Base-by-base conservation (phyloP, 1,284 basidiomycete species). In the Xerocomus amazonicus region DNA sequence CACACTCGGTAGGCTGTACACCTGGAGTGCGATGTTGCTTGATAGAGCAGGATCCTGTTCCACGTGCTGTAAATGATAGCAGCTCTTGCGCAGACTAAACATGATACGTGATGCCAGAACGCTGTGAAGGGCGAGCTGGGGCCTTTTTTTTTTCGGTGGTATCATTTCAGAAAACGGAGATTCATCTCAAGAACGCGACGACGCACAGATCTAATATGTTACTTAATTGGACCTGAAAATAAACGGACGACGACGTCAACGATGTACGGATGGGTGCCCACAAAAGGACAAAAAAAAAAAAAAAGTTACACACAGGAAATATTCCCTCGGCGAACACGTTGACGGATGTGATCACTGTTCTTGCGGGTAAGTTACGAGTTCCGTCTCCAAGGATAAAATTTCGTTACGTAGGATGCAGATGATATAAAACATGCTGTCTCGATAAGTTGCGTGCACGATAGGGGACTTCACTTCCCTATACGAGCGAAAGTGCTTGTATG, bases 401-500 rank as follows among this genome's bases (percentile, higher is more conserved):
- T 2, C 19, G 56, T 46, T 39, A 59, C 60, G n/a, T n/a, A 54
- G 47, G 23, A 59, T 56, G 27, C 56, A 56, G 27, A 16, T 2
- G 10, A 58, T 41, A 10, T 61, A 59, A 36, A 61, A 16, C 39
- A 61, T 45, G 27, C 45, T 38, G 36, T 56, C 59, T 14, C 48
- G 46, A 42, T 59, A 61, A n/a, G 50, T 4, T 10, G 35, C 48
- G 12, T 17, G 13, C 4, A 61, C 36, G 7, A 59, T 23, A 2
- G 43, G 37, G 17, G 28, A 35, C 1, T 13, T 10, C 1, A 39
- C 6, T 19, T 42, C 3, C 4, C 50, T 45, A 33, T 61, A 61
- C 16, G 32, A 12, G n/a, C 40, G 39, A 47, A 55, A 47, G 4
- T 10, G 40, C 35, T 44, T 59, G 9, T 57, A 61, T 1, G 16